Evolutionary conservation across 257 asterid genomes (phyloP), one percentile per base, ranked within the genome.

Genomic region (Verbascum thapsus): DNA sequence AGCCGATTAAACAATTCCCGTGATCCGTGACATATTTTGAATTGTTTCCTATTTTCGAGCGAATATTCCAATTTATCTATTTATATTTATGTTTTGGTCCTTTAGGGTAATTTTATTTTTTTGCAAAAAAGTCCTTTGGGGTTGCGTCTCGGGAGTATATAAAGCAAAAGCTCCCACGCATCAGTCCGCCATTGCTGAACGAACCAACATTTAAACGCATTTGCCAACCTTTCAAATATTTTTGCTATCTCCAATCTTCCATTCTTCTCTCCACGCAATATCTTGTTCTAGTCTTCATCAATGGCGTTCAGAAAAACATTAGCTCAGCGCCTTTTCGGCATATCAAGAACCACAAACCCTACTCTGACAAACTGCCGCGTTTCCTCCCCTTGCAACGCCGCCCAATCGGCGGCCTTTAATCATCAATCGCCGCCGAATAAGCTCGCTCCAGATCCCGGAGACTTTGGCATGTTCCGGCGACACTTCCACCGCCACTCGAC

Each of bases 221-320:
- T 10, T 16, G 40, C 65, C n/a, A 26, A 8, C 32, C 53, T 59
- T 54, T 30, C 57, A 38, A 52, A 45, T 22, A 49, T 34, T 30
- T 20, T 10, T 18, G 42, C 6, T 16, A 13, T 7, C 13, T 51
- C 16, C 26, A 38, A 30, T 4, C 30, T 38, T 54, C 56, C 20
- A 11, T 15, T 1, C 8, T 2, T 8, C 7, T 45, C 50, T 51
- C n/a, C n/a, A n/a, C n/a, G n/a, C n/a, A n/a, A n/a, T n/a, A n/a
- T n/a, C n/a, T n/a, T n/a, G n/a, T n/a, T n/a, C n/a, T n/a, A n/a
- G n/a, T n/a, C 61, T 16, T 40, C 75, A 67, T 50, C 76, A 73
- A 88, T 91, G 98, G 96, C 87, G 72, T 78, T 91, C 51, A 81
- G 66, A 61, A 80, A 68, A 75, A 53, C 70, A 8, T 16, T 86